A percentile compares a stretch with the other conserved stretches of the same genome.
phyloP scores from a whole-genome alignment of 139 green algal genomes.

The Chlorella sp. region DNA sequence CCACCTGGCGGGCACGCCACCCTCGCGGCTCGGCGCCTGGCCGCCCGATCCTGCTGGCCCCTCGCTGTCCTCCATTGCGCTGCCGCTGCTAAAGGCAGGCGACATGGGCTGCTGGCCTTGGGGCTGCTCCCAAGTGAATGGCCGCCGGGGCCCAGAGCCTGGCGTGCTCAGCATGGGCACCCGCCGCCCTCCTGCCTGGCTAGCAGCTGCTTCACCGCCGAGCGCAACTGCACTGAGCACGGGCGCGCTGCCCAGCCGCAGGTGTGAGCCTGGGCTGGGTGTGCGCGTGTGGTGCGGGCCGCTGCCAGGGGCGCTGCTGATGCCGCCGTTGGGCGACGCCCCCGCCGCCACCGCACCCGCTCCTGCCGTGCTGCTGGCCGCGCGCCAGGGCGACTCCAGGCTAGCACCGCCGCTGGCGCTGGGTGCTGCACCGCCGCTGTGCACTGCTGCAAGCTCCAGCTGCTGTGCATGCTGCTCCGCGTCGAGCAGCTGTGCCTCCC shows the following conservation, averaged over 20 bases:
- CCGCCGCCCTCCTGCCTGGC: not conserved
- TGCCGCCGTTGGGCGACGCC: not conserved
- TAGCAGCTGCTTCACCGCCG: not conserved
- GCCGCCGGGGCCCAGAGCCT: not conserved
- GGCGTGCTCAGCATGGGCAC: not conserved
- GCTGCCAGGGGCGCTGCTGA: not conserved
- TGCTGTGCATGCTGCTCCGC: not conserved
- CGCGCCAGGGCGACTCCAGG: not conserved
- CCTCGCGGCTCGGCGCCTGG: not conserved
- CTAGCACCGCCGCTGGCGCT: not conserved
- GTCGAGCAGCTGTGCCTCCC: not conserved
- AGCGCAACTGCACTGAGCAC: not conserved
- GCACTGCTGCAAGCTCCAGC: too few species aligned
- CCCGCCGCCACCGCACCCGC: not conserved
- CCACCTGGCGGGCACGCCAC: not conserved
- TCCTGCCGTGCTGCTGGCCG: not conserved
- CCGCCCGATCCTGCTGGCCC: not conserved
- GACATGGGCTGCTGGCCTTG: not conserved
- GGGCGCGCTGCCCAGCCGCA: not conserved
- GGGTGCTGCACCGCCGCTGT: not conserved
- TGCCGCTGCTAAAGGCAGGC: not conserved
- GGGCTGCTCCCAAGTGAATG: not conserved
- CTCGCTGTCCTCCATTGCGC: constrained; percentile 1
- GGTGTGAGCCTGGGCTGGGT: not conserved
- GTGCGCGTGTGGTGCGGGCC: not conserved